These are phyloP conservation scores for Saccharomycopsis babjevae DNA, from an alignment of 805 yeast species.

Conservation along the genomic window DNA sequence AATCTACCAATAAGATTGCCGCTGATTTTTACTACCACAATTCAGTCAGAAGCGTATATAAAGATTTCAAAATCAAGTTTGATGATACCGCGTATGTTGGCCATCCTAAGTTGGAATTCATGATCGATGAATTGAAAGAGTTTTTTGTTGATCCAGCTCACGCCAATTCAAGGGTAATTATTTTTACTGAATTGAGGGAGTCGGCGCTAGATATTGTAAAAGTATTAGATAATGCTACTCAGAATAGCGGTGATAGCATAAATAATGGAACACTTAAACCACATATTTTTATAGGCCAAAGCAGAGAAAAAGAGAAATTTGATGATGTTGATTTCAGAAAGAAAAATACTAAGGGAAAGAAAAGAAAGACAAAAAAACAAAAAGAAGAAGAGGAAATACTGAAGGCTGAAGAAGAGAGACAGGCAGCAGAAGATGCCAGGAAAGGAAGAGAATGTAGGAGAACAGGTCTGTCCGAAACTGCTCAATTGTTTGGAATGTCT, in stretches of 20 bases:
- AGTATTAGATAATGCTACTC: conserved; percentile 33
- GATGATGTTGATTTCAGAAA: conserved; percentile 42
- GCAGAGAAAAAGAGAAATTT: conserved; percentile 61
- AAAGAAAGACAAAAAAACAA: conserved; percentile 31
- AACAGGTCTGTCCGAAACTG: conserved; percentile 60
- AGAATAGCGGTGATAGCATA: conserved; percentile 12
- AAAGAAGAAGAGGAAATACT: conserved; percentile 25
- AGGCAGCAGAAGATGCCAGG: conserved; percentile 25
- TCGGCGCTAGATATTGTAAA: conserved; percentile 83
- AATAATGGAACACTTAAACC: conserved; percentile 39
- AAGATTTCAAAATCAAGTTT: conserved; percentile 25
- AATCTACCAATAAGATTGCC: conserved; percentile 54
- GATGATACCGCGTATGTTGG: background rate
- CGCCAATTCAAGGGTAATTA: conserved; percentile 55
- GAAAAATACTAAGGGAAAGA: conserved; percentile 33
- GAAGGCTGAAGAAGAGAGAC: conserved; percentile 24
- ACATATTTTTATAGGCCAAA: conserved; percentile 89
- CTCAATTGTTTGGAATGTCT: conserved; percentile 77
- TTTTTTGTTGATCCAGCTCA: conserved; percentile 39
- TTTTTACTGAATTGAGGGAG: conserved; percentile 82
- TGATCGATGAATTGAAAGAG: conserved; percentile 44
- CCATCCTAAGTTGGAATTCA: conserved; percentile 56
- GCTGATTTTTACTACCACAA: conserved; percentile 51
- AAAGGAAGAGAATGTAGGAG: conserved; percentile 30
- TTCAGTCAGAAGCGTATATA: conserved; percentile 35